These are phyloP conservation scores for Echites panduratus DNA, from an alignment of 257 asterid species.

Conservation along the genomic window DNA sequence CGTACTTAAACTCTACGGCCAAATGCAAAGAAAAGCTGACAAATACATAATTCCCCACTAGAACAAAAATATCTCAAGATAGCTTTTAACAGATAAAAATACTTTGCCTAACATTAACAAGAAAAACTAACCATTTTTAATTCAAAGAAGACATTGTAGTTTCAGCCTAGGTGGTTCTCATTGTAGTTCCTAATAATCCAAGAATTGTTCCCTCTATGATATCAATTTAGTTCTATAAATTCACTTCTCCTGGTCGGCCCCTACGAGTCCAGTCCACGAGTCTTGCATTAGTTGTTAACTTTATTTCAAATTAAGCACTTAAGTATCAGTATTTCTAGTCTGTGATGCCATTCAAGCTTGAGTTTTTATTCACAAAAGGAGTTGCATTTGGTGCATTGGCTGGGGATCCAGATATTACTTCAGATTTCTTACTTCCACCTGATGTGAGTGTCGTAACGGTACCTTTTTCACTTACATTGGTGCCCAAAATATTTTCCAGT, in stretches of 20 bases:
- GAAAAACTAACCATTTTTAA: background rate
- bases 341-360: conserved; percentile 6
- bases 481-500: background rate
- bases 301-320: background rate
- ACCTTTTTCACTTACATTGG: conserved; percentile 36
- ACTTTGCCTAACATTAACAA: background rate
- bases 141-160: conserved; percentile 10
- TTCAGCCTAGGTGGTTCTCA: background rate
- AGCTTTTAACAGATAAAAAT: too few species aligned
- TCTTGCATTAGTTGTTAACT: background rate
- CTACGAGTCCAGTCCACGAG: background rate
- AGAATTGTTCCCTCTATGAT: background rate
- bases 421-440: conserved; percentile 36
- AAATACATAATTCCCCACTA: too few species aligned
- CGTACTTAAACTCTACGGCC: background rate
- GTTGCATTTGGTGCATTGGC: conserved; percentile 10
- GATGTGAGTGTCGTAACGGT: conserved; percentile 12
- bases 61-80: too few species aligned
- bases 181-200: background rate
- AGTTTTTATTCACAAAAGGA: background rate
- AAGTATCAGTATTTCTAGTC: background rate
- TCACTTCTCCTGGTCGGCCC: background rate
- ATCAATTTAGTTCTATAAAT: conserved; percentile 5
- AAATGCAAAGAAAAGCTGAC: background rate
- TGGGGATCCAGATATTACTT: conserved; percentile 36